A percentile compares a stretch with the other conserved stretches of the same genome.
Conservation (phyloP, 192 early-diverging fungal genomes). For the Fimicolochytrium jonesii region DNA sequence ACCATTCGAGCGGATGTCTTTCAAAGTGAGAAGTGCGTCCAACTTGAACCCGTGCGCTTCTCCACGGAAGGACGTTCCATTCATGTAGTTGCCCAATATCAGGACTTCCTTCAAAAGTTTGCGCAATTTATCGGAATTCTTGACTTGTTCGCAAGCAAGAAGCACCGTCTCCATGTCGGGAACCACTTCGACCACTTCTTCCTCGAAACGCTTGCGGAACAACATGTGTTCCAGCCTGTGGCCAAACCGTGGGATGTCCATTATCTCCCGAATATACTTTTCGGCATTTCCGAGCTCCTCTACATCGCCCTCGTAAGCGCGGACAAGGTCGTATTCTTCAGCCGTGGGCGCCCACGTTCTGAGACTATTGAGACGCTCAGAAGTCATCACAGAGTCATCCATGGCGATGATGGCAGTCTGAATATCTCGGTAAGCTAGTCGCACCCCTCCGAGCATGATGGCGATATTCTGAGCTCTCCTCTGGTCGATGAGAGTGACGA, state of each 20-base stretch:
- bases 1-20: slow-evolving; percentile 37
- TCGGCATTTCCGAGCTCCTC: slow-evolving; percentile 40
- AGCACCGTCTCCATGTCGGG: slow-evolving; percentile 36
- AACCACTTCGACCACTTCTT: slow-evolving; percentile 44
- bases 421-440: slow-evolving; percentile 31
- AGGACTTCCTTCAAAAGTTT: slow-evolving; percentile 35
- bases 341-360: slow-evolving; percentile 33
- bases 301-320: slow-evolving; percentile 37
- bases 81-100: slow-evolving; percentile 51
- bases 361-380: slow-evolving; percentile 32
- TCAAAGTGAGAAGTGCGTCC: slow-evolving; percentile 33
- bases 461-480: slow-evolving; percentile 36
- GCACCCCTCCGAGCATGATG: slow-evolving; percentile 32
- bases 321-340: slow-evolving; percentile 40
- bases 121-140: slow-evolving; percentile 22
- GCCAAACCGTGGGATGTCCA: slow-evolving; percentile 34
- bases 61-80: slow-evolving; percentile 45
- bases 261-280: slow-evolving; percentile 38
- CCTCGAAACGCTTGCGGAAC: slow-evolving; percentile 35
- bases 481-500: slow-evolving; percentile 35
- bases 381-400: slow-evolving; percentile 32
- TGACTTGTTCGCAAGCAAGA: slow-evolving; percentile 32
- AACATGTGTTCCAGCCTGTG: slow-evolving; percentile 36
- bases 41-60: slow-evolving; percentile 48
- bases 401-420: slow-evolving; percentile 33